Base-by-base conservation (phyloP, 805 yeast genomes). In the Suhomyces faveliae region DNA sequence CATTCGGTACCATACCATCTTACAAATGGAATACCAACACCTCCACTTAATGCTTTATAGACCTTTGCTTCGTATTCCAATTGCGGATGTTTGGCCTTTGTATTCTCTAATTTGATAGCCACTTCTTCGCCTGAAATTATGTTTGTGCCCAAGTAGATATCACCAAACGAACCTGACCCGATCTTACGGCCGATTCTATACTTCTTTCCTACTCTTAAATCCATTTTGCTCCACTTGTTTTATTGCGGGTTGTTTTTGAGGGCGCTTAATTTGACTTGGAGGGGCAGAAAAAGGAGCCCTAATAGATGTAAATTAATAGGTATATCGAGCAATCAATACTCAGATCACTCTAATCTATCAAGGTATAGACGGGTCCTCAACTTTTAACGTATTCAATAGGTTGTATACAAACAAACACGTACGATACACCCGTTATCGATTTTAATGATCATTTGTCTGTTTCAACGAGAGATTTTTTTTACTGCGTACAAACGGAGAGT, bases 1-100 rank as follows among this genome's bases (percentile, higher is more conserved):
- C 96, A 89, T 67, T 92, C 98, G 1, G 95, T 87, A 33, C 98
- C 99, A 66, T 83, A 91, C 95, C 97, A 92, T 66, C 98, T 83
- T 27, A 92, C 90, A 70, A 90, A 91, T 3, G 99, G 98, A 49
- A 92, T 90, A 25, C 99, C 98, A 30, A 92, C 92, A 25, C 98
- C 98, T 30, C 98, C 99, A 54, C 96, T 85, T 46, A 92, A 73
- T 2, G 96, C 91, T 63, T 87, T 89, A 74, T 92, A 92, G 21
- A 94, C 98, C 57, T 95, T 84, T 12, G 97, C 96, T 69, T 92
- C 99, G 66, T 92, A 94, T 62, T 92, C 97, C 56, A 92, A 78
- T 71, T 92, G 99, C 1, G 99, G 98, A 66, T 94, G 98, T 63
- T 89, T 88, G 2, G 98, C 96, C 49, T 85, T 78, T 46, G 87